These are phyloP conservation scores for Scheffersomyces coipomensis DNA, from an alignment of 805 yeast species.

Conservation along the genomic window DNA sequence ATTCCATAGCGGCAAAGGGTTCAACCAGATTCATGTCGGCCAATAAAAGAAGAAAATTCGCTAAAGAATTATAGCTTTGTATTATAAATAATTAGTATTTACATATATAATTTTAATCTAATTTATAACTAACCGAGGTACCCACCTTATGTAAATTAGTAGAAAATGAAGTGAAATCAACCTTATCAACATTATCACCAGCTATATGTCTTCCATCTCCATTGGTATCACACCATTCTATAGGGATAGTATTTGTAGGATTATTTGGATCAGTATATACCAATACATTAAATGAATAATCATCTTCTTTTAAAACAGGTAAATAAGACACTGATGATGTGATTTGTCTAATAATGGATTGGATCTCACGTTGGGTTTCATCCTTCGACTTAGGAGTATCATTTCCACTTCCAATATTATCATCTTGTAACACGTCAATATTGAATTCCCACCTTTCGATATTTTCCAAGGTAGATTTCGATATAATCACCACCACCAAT, in stretches of 20 bases:
- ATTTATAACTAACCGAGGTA: constrained; percentile 63
- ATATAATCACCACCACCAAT: constrained; percentile 70
- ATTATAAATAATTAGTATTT: neutral
- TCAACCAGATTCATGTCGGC: constrained; percentile 53
- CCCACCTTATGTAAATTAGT: constrained; percentile 72
- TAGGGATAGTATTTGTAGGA: constrained; percentile 56
- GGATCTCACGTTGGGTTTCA: constrained; percentile 72
- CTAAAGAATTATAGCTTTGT: constrained; percentile 33
- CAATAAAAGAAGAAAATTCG: constrained; percentile 46
- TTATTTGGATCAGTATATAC: constrained; percentile 71
- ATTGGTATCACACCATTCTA: constrained; percentile 78
- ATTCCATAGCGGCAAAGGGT: constrained; percentile 35
- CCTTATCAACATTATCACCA: constrained; percentile 58
- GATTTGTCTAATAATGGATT: constrained; percentile 81
- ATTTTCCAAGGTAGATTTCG: constrained; percentile 62
- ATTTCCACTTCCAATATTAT: constrained; percentile 1
- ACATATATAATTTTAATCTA: constrained; percentile 15
- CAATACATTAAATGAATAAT: constrained; percentile 76
- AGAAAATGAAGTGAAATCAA: constrained; percentile 64
- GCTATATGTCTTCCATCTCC: constrained; percentile 54
- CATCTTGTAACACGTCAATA: constrained; percentile 40
- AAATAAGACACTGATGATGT: constrained; percentile 85
- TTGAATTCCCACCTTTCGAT: constrained; percentile 89
- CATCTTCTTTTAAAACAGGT: constrained; percentile 61
- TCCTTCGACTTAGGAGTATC: constrained; percentile 29